phyloP scores from a whole-genome alignment of 495 filamentous ascomycete genomes.

The Parachaetomium inaequale region DNA sequence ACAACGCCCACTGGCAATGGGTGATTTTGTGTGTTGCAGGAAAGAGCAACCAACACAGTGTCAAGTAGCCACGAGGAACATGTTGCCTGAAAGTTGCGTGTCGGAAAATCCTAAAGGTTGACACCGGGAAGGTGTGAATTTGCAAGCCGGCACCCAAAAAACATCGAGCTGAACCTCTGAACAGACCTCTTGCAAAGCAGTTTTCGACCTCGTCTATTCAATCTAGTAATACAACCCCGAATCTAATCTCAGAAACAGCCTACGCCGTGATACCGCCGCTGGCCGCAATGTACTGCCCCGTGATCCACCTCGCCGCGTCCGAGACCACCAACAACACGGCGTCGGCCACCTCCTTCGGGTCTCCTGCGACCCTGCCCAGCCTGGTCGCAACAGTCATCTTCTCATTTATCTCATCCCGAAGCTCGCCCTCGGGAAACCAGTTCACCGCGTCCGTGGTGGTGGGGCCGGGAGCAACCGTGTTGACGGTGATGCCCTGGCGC shows the following conservation, averaged over 20 bases:
- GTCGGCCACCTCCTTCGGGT: not conserved
- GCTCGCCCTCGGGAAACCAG: not conserved
- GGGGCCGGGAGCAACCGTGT: constrained; percentile 1
- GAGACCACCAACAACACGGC: constrained; percentile 6
- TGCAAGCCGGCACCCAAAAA: too few relatives aligned
- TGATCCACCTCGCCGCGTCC: constrained; percentile 4
- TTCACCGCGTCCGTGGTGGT: not conserved
- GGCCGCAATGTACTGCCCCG: constrained; percentile 4
- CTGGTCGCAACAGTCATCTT: not conserved
- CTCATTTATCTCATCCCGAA: not conserved
- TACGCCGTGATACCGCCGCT: not conserved
- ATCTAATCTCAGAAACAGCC: not conserved
- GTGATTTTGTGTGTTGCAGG: too few relatives aligned
- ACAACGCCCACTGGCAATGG: too few relatives aligned
- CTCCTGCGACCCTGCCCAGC: not conserved
- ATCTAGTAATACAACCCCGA: not conserved
- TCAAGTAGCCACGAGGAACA: too few relatives aligned
- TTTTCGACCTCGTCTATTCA: too few relatives aligned
- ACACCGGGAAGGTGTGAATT: too few relatives aligned
- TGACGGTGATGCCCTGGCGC: not conserved
- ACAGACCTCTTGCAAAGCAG: too few relatives aligned
- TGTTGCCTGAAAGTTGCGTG: too few relatives aligned
- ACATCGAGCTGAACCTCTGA: too few relatives aligned
- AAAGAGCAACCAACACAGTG: too few relatives aligned
- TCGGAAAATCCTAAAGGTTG: too few relatives aligned